Conservation (phyloP, 148 eudicot genomes). For the Vaccinium macrocarpon region DNA sequence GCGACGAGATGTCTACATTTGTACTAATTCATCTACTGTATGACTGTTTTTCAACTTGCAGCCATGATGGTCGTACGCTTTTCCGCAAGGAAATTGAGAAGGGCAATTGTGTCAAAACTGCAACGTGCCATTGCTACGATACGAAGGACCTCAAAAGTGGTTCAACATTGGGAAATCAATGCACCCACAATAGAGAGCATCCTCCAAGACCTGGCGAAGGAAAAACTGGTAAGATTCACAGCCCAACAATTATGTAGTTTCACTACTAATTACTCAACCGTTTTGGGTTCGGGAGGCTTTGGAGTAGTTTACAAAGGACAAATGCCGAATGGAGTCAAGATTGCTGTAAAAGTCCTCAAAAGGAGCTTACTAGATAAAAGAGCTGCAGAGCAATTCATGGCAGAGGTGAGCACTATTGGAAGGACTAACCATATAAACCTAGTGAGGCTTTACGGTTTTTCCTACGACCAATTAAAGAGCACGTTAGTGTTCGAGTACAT, state of each 20-base stretch:
- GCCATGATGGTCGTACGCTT: not conserved
- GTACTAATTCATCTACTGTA: no score
- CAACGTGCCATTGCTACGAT: not conserved
- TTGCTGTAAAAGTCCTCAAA: conserved; percentile 25
- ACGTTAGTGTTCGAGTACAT: conserved; percentile 12
- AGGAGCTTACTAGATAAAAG: conserved; percentile 6
- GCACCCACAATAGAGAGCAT: conserved; percentile 15
- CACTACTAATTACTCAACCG: conserved; percentile 11
- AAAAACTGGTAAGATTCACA: conserved; percentile 5
- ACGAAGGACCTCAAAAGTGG: not conserved
- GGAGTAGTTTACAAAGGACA: conserved; percentile 29
- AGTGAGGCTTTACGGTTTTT: conserved; percentile 12
- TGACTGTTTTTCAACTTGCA: no score
- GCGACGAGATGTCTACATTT: no score
- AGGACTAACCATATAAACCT: conserved; percentile 14
- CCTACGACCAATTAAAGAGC: not conserved
- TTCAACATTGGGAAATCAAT: conserved; percentile 4
- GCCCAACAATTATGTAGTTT: conserved; percentile 2
- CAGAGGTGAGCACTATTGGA: conserved; percentile 15
- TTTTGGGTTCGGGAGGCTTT: conserved; percentile 17
- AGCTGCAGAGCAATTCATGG: conserved; percentile 28
- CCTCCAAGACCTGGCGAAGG: conserved; percentile 13
- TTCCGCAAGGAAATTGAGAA: not conserved
- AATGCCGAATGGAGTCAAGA: conserved; percentile 23
- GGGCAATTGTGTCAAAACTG: not conserved